Evolutionary conservation across 78 protist genomes (phyloP), one percentile per base, ranked within the genome.

Genomic region (Dictyostelium brefeldianum): DNA sequence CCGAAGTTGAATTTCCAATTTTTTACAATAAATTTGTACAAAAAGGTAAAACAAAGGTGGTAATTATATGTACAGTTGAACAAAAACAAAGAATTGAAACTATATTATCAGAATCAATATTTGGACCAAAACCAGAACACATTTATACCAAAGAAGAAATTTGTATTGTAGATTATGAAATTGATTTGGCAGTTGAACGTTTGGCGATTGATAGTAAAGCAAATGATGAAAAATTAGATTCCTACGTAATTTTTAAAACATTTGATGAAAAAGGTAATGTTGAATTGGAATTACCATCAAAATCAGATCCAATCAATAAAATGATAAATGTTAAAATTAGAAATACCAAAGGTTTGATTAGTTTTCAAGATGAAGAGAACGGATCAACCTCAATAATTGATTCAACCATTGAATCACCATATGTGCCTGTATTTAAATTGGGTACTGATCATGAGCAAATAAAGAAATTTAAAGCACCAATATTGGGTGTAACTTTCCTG

Each of bases 401-500:
- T 71, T 43, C 79, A 43, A 43, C 54, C 0, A n/a, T 43, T 41
- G 56, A 71, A 5, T 67, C 75, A 31, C 75, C 27, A 17, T 67
- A 67, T 67, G 79, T 41, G 4, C 79, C 79, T 41, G 50, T 31
- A 20, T n/a, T 47, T 14, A 29, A 54, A 11, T 46, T 18, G 18
- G 46, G 46, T 22, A 14, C 51, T 82, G 78, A n/a, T 25, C 46
- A 75, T 75, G 51, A 50, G 18, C 46, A n/a, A 20, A 14, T 25
- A 3, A 48, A 53, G 15, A 93, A 62, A 27, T 89, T 96, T 29
- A 62, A 22, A 50, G 92, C 96, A 36, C 97, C 97, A n/a, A 57
- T 56, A n/a, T 92, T 96, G 1, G 97, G 96, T 31, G 50, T 96
- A 11, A 93, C 97, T 12, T 79, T 96, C 56, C 70, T 96, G 14